Base-by-base conservation (phyloP, 1,284 basidiomycete genomes). In the Cryptococcus sp. region DNA sequence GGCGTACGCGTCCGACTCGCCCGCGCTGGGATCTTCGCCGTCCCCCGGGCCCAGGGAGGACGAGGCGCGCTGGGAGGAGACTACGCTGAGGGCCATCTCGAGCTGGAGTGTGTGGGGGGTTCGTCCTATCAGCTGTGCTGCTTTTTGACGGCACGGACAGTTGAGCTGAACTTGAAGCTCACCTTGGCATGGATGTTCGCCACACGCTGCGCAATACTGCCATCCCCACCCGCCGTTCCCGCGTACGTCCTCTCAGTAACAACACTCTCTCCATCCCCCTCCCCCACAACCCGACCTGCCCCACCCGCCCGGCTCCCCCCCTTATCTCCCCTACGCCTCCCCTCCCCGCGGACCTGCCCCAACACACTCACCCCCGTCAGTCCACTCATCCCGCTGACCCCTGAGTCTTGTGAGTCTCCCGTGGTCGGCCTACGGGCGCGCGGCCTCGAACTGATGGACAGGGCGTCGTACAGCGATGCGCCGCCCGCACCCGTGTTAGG, bases 141-240 rank as follows among this genome's bases (percentile, higher is more conserved):
- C n/a, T n/a, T n/a, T n/a, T n/a, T n/a, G n/a, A n/a, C n/a, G n/a
- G n/a, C n/a, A n/a, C n/a, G n/a, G n/a, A n/a, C n/a, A n/a, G n/a
- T n/a, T n/a, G n/a, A n/a, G n/a, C n/a, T n/a, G 33, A 28, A 23
- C 23, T 20, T 28, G 18, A 23, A 16, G 48, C 60, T 46, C 46
- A 66, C 64, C 56, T 66, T 66, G 28, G 59, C 61, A 43, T 66
- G 65, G 35, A 66, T 64, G 48, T 45, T 58, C 0, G 60, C 62
- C 24, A 66, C 57, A 16, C 63, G 47, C 44, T 61, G 39, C 18
- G 60, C 52, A 50, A 64, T 66, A 50, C 45, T 48, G 35, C 54
- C 28, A 39, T 46, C 20, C 55, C 55, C 38, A 33, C 28, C 28
- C 47, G 38, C 18, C 18, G n/a, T 46, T 43, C 58, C 53, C 33